Evolutionary conservation across 2,329 filamentous ascomycete species (phyloP).

Genomic region (Fusarium devonianum): DNA sequence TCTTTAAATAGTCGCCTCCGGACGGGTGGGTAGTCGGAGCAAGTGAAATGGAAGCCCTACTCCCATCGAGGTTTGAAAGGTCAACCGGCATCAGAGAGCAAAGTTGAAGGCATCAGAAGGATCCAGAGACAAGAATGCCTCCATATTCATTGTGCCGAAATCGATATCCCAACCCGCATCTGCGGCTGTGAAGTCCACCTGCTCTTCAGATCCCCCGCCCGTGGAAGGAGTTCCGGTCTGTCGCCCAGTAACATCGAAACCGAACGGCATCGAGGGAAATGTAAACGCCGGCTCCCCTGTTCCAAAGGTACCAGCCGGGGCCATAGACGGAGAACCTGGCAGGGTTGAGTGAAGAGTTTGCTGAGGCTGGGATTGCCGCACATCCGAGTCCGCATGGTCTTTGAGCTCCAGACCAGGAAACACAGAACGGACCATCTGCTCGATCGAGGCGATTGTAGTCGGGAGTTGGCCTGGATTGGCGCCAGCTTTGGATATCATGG

Average conservation of each 20-base stretch:
- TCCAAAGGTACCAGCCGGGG: conserved; percentile 12
- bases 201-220: conserved; percentile 33
- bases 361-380: conserved; percentile 24
- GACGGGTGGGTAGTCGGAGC: background rate
- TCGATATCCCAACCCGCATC: conserved; percentile 44
- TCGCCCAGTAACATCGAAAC: conserved; percentile 35
- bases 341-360: conserved; percentile 20
- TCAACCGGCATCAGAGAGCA: conserved; percentile 18
- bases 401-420: conserved; percentile 39
- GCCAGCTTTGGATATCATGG: conserved; percentile 42
- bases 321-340: conserved; percentile 28
- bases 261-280: conserved; percentile 43
- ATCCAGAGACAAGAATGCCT: conserved; percentile 44
- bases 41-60: background rate
- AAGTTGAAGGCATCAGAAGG: conserved; percentile 40
- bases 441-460: conserved; percentile 38
- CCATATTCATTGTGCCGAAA: conserved; percentile 46
- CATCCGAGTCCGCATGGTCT: conserved; percentile 26
- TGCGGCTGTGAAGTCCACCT: conserved; percentile 40
- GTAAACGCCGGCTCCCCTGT: conserved; percentile 36
- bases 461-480: conserved; percentile 33
- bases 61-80: background rate
- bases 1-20: no score
- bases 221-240: conserved; percentile 33
- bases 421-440: conserved; percentile 43